phyloP scores from a whole-genome alignment of 768 basidiomycete genomes.

The Pisolithus microcarpus region DNA sequence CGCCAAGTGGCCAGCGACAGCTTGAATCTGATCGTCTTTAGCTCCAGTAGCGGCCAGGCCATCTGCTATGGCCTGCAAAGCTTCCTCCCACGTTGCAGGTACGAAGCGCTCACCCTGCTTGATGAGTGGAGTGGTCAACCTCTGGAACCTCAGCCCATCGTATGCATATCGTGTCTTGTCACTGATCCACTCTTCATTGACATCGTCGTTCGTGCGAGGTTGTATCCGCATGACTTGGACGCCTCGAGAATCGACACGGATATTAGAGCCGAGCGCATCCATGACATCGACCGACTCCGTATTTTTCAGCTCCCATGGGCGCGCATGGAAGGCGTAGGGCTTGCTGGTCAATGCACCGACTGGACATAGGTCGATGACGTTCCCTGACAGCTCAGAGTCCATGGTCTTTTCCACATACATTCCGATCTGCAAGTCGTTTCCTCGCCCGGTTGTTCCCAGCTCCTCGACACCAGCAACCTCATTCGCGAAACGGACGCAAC shows the following conservation, averaged over 20 bases:
- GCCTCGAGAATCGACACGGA: slow-evolving; percentile 91
- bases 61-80: slow-evolving; percentile 67
- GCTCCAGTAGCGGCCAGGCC: slow-evolving; percentile 79
- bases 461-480: slow-evolving; percentile 99
- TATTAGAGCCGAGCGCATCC: slow-evolving; percentile 94
- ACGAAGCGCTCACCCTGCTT: slow-evolving; percentile 92
- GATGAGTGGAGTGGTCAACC: slow-evolving; percentile 85
- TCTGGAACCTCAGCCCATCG: slow-evolving; percentile 93
- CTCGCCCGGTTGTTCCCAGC: slow-evolving; percentile 91
- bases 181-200: slow-evolving; percentile 99
- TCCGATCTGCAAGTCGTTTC: slow-evolving; percentile 97
- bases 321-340: slow-evolving; percentile 95
- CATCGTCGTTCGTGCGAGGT: slow-evolving; percentile 92
- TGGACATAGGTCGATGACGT: slow-evolving; percentile 94
- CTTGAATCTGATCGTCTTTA: slow-evolving; percentile 87
- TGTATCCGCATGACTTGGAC: slow-evolving; percentile 97
- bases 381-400: slow-evolving; percentile 96
- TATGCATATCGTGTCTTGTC: slow-evolving; percentile 98
- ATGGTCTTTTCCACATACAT: slow-evolving; percentile 97
- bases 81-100: slow-evolving; percentile 85
- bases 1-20: slow-evolving; percentile 85
- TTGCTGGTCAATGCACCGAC: slow-evolving; percentile 98
- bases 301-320: slow-evolving; percentile 98
- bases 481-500: slow-evolving; percentile 98
- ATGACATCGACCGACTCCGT: slow-evolving; percentile 95